Conservation (phyloP, 371 early-diverging fungal genomes). For the Ordospora colligata region DNA sequence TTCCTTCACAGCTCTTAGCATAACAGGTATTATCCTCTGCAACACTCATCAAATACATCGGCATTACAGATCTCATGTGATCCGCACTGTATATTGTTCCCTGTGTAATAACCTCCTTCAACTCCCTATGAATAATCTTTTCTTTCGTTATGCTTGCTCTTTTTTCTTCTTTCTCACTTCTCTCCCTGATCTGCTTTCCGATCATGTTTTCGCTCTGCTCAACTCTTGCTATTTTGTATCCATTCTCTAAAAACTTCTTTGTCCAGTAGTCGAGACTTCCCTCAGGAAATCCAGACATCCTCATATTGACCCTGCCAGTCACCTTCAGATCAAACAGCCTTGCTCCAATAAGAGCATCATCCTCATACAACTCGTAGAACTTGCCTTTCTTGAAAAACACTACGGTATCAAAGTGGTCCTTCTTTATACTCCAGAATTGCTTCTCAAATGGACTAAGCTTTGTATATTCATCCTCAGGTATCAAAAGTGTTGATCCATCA, state of each 20-base stretch:
- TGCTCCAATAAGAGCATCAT: conserved; percentile 94
- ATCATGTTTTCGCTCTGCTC: conserved; percentile 93
- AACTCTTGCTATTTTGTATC: conserved; percentile 88
- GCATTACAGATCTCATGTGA: conserved; percentile 63
- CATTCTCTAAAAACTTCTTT: conserved; percentile 82
- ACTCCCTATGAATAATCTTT: conserved; percentile 80
- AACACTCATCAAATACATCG: conserved; percentile 60
- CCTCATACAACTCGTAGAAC: conserved; percentile 95
- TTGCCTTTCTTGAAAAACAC: conserved; percentile 98
- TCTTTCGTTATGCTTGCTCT: conserved; percentile 63
- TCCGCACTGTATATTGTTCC: conserved; percentile 83
- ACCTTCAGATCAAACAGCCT: conserved; percentile 86
- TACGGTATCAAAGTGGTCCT: conserved; percentile 79
- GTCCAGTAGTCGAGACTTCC: conserved; percentile 85
- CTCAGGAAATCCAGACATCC: conserved; percentile 98
- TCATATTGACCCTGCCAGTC: conserved; percentile 91
- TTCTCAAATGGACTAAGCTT: conserved; percentile 88
- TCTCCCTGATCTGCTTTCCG: conserved; percentile 82
- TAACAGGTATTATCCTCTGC: conserved; percentile 63
- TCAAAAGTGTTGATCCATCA: conserved; percentile 79
- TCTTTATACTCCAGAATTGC: conserved; percentile 98
- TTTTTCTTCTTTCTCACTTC: conserved; percentile 58
- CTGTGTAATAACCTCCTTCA: conserved; percentile 79
- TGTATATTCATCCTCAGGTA: conserved; percentile 70
- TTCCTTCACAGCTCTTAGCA: conserved; percentile 55